phyloP scores from a whole-genome alignment of 225 moss, liverwort and hornwort species.

The Thuidium tamariscinum region DNA sequence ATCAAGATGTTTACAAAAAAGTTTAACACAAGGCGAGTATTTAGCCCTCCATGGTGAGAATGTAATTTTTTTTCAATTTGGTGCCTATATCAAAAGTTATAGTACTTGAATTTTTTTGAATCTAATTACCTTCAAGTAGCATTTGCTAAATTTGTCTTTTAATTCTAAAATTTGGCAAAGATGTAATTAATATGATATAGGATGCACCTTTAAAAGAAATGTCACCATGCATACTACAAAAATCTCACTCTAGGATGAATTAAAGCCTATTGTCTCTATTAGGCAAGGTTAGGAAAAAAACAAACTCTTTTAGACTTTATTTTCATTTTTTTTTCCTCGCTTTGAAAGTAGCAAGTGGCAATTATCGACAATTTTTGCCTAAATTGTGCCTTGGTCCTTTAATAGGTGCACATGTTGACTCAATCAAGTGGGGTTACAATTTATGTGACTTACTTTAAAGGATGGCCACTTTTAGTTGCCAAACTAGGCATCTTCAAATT shows the following conservation, averaged over 20 bases:
- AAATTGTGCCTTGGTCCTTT: neutral
- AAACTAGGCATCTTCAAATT: too few relatives aligned
- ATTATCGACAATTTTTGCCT: fast-evolving
- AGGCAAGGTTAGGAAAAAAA: fast-evolving
- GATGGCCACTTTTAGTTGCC: too few relatives aligned
- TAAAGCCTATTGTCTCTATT: fast-evolving
- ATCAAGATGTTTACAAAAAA: fast-evolving
- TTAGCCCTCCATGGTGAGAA: fast-evolving
- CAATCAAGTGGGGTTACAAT: neutral
- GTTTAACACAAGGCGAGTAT: neutral
- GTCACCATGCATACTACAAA: neutral
- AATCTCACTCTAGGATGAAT: fast-evolving
- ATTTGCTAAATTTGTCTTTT: neutral
- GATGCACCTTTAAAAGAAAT: too few relatives aligned
- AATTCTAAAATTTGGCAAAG: neutral
- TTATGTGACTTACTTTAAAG: too few relatives aligned
- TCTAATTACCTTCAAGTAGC: fast-evolving
- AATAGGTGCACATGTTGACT: neutral
- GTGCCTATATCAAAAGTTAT: fast-evolving
- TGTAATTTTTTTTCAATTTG: neutral
- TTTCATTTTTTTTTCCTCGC: neutral
- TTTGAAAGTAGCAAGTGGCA: neutral
- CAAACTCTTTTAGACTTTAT: fast-evolving
- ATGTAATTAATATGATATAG: too few relatives aligned
- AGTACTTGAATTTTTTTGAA: fast-evolving